These are phyloP conservation scores for Dichomitus squalens DNA, from an alignment of 1,284 basidiomycete genomes.

Conservation along the genomic window DNA sequence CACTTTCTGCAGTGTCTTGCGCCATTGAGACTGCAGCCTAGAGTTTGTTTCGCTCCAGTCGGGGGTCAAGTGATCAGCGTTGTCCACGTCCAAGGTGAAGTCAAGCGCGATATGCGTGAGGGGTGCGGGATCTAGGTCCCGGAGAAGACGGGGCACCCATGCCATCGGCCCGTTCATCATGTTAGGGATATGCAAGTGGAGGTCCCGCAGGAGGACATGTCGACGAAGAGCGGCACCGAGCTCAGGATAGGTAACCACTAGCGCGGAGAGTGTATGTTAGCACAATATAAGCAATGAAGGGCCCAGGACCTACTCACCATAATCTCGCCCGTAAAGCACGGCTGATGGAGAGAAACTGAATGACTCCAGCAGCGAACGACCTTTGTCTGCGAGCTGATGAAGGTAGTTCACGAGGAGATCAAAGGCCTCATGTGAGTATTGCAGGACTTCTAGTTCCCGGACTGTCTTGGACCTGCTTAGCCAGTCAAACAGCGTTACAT, in stretches of 20 bases:
- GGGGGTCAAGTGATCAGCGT: neutral
- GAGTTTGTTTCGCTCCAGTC: neutral
- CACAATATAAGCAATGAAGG: neutral
- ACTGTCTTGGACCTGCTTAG: neutral
- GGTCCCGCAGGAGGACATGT: neutral
- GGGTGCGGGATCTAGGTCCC: neutral
- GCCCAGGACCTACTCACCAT: neutral
- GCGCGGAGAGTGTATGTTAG: neutral
- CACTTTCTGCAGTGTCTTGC: neutral
- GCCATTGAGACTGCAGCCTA: slow-evolving; percentile 1
- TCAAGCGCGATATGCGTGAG: slow-evolving; percentile 2
- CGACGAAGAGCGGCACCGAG: neutral
- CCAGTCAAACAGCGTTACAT: neutral
- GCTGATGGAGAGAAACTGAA: slow-evolving; percentile 1
- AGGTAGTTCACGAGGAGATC: neutral
- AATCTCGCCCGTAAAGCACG: neutral
- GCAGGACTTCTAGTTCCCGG: neutral
- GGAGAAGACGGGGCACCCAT: slow-evolving; percentile 7
- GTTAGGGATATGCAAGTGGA: neutral
- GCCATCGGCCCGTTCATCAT: neutral
- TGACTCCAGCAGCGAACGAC: neutral
- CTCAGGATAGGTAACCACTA: neutral
- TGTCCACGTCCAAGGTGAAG: slow-evolving; percentile 7
- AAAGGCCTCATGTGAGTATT: neutral
- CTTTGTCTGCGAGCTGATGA: neutral